These are phyloP conservation scores for Naematelia aurantialba DNA, from an alignment of 768 basidiomycete species.

Conservation along the genomic window DNA sequence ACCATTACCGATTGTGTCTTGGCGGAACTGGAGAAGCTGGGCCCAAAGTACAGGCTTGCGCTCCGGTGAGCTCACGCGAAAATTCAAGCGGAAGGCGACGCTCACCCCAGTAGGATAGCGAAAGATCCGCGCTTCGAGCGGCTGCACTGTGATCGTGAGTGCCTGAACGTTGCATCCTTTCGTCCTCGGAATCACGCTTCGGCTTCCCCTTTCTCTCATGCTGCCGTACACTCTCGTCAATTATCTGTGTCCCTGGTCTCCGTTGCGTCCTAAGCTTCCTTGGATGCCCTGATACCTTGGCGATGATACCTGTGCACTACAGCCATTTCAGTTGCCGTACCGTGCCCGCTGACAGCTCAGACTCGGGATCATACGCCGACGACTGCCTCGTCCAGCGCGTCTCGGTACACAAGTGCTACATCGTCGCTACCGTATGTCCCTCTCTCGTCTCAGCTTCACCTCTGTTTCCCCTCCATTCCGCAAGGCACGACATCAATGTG, in stretches of 20 bases:
- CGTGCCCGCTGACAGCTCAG: slow-evolving; percentile 21
- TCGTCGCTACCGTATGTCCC: slow-evolving; percentile 72
- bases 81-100: too few species aligned
- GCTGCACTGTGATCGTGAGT: slow-evolving; percentile 70
- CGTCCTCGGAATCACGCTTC: not conserved
- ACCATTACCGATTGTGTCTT: slow-evolving; percentile 99
- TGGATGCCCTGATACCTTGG: not conserved
- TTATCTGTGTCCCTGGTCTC: not conserved
- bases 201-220: not conserved
- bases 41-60: slow-evolving; percentile 90
- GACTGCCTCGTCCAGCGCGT: slow-evolving; percentile 97
- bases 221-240: not conserved
- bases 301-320: too few species aligned
- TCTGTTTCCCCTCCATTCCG: not conserved
- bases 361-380: slow-evolving; percentile 96
- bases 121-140: slow-evolving; percentile 97
- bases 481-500: not conserved
- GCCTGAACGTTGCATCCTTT: too few species aligned
- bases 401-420: slow-evolving; percentile 88
- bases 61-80: too few species aligned
- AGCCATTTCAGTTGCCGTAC: not conserved
- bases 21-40: slow-evolving; percentile 96
- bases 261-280: not conserved
- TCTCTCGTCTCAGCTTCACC: not conserved
- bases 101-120: slow-evolving; percentile 64